Evolutionary conservation across 2,329 filamentous ascomycete species (phyloP), one percentile per base, ranked within the genome.

Genomic region (Aspergillus pseudoviridinutans): DNA sequence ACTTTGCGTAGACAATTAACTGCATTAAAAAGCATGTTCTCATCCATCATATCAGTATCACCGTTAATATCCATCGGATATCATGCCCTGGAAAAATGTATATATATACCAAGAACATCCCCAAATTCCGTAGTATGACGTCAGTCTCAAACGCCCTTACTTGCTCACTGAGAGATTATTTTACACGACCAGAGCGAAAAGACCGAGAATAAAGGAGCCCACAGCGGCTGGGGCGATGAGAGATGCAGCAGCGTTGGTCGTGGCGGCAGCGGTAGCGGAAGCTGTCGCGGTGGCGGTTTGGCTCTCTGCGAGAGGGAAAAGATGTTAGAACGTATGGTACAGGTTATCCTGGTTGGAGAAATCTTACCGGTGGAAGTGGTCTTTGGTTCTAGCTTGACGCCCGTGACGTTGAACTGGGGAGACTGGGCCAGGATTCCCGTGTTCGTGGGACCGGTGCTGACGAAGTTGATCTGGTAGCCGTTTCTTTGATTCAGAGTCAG

Each of bases 351-450:
- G 54, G 24, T 53, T 46, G 24, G 24, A 51, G 51, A n/a, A 44
- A 44, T 49, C 49, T 53, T 62, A 59, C 61, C 54, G 32, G 58
- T 55, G 51, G 59, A 63, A 58, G 53, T 64, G 57, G 60, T 54
- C 60, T 58, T 58, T 58, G 49, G 56, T 49, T 65, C 65, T 69
- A 61, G 67, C 67, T 64, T 52, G 63, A 66, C 62, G 22, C 59
- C 56, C 4, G 64, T 66, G 28, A 66, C 61, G 47, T 65, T 59
- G 61, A 67, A 63, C 63, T 62, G 69, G 44, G 68, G 53, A 20
- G 72, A 74, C 64, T 78, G 76, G 7, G 75, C 73, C 35, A 78
- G 70, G 58, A 78, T 76, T 14, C 76, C 76, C 24, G 58, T 70
- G 65, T 76, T 77, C 35, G 65, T 56, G 29, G 56, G 54, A 2